A percentile compares a stretch with the other conserved stretches of the same genome.
phyloP scores from a whole-genome alignment of 176 grass and related monocot species.

The Pontederia paniculata region DNA sequence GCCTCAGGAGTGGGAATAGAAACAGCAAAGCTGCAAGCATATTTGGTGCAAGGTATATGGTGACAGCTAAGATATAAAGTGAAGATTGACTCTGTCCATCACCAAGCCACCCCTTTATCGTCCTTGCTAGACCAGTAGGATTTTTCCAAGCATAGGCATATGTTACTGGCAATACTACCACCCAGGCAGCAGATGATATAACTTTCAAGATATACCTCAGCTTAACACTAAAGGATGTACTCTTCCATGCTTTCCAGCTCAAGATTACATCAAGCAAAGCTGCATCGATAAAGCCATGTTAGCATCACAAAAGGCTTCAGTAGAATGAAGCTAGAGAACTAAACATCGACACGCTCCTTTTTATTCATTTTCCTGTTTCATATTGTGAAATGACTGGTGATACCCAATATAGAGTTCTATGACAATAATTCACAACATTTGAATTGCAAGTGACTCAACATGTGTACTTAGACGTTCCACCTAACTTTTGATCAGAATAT shows the following conservation, averaged over 20 bases:
- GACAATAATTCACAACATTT: no score
- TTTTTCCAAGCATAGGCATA: constrained; percentile 78
- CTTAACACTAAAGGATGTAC: constrained; percentile 81
- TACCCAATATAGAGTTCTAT: no score
- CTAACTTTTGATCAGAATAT: no score
- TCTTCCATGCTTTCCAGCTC: constrained; percentile 93
- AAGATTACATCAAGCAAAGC: constrained; percentile 73
- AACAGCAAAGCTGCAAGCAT: constrained; percentile 56
- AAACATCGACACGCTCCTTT: no score
- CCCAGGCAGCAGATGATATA: constrained; percentile 68
- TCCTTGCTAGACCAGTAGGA: constrained; percentile 62
- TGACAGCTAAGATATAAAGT: constrained; percentile 69
- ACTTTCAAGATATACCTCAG: constrained; percentile 87
- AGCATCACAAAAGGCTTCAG: no score
- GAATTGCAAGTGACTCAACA: no score
- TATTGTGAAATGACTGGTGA: no score
- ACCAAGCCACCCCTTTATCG: constrained; percentile 93
- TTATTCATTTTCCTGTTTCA: no score
- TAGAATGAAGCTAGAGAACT: no score
- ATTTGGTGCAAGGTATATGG: constrained; percentile 70
- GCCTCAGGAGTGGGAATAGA: constrained; percentile 59
- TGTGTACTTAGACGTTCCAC: no score
- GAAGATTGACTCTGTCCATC: constrained; percentile 56
- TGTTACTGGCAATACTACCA: constrained; percentile 77
- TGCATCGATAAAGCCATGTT: constrained; percentile 35